Evolutionary conservation across 495 filamentous ascomycete species (phyloP).

Genomic region (Massariosphaeria phaeospora): DNA sequence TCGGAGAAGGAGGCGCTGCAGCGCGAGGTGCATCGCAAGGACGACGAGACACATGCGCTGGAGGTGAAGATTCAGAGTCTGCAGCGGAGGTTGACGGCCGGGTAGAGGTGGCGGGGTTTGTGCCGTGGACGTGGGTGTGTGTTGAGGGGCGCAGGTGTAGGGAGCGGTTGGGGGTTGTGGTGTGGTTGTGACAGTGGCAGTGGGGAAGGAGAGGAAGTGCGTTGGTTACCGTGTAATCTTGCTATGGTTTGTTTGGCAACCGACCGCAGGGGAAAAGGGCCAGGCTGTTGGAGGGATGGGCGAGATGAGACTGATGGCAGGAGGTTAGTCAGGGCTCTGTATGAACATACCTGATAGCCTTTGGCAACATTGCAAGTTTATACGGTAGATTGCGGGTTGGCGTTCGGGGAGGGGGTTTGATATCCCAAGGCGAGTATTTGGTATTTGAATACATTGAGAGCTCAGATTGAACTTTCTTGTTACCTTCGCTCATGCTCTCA

Average conservation of each 20-base stretch:
- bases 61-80: slow-evolving; percentile 32
- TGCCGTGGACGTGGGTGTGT: slow-evolving; percentile 9
- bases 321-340: too few relatives aligned
- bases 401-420: slow-evolving; percentile 18
- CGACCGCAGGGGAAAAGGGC: too few relatives aligned
- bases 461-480: background rate
- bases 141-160: slow-evolving; percentile 3
- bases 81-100: slow-evolving; percentile 21
- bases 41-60: slow-evolving; percentile 31
- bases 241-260: too few relatives aligned
- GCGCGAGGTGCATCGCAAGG: slow-evolving; percentile 32
- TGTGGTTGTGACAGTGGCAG: slow-evolving; percentile 4
- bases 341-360: too few relatives aligned
- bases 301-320: too few relatives aligned
- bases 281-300: too few relatives aligned
- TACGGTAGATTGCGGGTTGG: background rate
- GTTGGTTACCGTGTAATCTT: too few relatives aligned
- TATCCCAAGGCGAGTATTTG: slow-evolving; percentile 12
- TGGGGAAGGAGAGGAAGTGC: background rate
- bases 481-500: background rate
- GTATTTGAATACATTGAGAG: slow-evolving; percentile 13
- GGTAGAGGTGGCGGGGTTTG: background rate
- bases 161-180: slow-evolving; percentile 20
- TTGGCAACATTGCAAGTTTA: too few relatives aligned
- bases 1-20: slow-evolving; percentile 34